phyloP scores from a whole-genome alignment of 306 rosid genomes.

The Vicia villosa region DNA sequence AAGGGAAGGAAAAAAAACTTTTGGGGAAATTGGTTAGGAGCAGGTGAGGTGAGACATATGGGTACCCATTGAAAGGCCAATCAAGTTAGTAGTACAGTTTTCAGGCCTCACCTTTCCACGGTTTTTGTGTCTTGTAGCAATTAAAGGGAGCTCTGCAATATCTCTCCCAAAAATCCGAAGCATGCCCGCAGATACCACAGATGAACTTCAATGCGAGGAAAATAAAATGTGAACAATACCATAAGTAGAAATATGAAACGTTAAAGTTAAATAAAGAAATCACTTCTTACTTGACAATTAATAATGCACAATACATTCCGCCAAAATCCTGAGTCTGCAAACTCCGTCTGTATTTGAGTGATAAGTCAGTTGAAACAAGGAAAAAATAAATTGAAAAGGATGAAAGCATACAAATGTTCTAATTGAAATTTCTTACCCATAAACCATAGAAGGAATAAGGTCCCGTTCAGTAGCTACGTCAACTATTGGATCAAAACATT shows the following conservation, averaged over 20 bases:
- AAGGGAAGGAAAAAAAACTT: constrained; percentile 3
- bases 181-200: constrained; percentile 89
- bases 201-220: constrained; percentile 67
- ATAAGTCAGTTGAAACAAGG: constrained; percentile 31
- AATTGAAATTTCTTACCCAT: constrained; percentile 63
- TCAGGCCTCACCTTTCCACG: constrained; percentile 77
- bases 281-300: constrained; percentile 79
- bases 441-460: constrained; percentile 97
- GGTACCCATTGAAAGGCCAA: constrained; percentile 28
- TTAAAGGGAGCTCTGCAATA: constrained; percentile 91
- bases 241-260: background rate
- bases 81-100: constrained; percentile 25
- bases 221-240: constrained; percentile 35
- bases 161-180: constrained; percentile 80
- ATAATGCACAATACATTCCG: constrained; percentile 87
- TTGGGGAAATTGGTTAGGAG: background rate
- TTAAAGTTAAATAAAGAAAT: constrained; percentile 19
- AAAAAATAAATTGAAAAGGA: constrained; percentile 6
- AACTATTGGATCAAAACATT: constrained; percentile 92
- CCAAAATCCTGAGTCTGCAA: constrained; percentile 91
- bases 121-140: constrained; percentile 78
- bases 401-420: constrained; percentile 25
- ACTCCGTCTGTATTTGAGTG: constrained; percentile 61
- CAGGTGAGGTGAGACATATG: background rate
- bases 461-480: constrained; percentile 83